These are phyloP conservation scores for Acmispon strigosus DNA, from an alignment of 306 rosid genomes.

Conservation along the genomic window DNA sequence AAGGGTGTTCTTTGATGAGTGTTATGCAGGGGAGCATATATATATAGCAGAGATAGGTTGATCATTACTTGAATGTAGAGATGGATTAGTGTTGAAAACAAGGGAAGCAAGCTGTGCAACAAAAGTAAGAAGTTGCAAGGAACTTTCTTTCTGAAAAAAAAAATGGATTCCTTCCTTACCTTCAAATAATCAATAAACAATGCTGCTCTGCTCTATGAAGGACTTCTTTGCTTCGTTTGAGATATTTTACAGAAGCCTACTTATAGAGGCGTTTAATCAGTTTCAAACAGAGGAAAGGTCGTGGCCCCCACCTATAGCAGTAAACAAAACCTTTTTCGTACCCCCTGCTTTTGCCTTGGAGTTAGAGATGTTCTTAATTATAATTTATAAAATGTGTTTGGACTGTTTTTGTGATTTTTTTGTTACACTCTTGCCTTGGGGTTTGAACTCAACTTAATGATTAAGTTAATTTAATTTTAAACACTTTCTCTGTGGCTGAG, in stretches of 20 bases:
- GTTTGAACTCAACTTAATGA: too few species aligned
- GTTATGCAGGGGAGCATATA: neutral
- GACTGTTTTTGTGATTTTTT: too few species aligned
- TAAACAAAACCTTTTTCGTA: slow-evolving; percentile 11
- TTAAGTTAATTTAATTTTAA: too few species aligned
- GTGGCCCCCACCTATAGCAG: slow-evolving; percentile 33
- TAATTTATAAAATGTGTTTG: too few species aligned
- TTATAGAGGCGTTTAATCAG: slow-evolving; percentile 41
- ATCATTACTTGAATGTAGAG: slow-evolving; percentile 16
- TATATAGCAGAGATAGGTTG: neutral
- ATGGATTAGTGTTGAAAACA: slow-evolving; percentile 16
- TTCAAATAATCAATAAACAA: slow-evolving; percentile 25
- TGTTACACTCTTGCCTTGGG: too few species aligned
- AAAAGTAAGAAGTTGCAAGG: slow-evolving; percentile 37
- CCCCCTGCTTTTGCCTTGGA: slow-evolving; percentile 1
- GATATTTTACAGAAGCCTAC: slow-evolving; percentile 24
- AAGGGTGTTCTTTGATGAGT: slow-evolving; percentile 3
- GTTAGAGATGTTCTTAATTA: neutral
- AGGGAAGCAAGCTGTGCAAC: slow-evolving; percentile 20
- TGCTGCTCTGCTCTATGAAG: slow-evolving; percentile 29
- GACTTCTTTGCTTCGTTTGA: slow-evolving; percentile 30
- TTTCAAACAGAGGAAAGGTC: slow-evolving; percentile 39
- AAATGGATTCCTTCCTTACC: slow-evolving; percentile 57
- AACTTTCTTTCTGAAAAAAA: slow-evolving; percentile 29
- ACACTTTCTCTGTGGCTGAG: too few species aligned